These are phyloP conservation scores for Euphrasia confusa DNA, from an alignment of 257 asterid species.

Conservation along the genomic window DNA sequence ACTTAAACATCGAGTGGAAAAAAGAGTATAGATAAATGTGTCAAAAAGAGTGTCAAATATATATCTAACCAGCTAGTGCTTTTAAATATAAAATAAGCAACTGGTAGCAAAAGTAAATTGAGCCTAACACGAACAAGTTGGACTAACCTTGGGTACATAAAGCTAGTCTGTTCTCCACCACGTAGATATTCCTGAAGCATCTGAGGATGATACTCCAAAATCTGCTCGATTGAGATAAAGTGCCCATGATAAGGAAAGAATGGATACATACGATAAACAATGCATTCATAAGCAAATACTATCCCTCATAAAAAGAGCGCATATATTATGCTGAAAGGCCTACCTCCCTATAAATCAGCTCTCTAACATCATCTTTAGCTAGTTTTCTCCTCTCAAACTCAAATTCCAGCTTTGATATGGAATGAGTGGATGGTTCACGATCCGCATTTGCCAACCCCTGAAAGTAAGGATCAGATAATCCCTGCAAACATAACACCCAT, in stretches of 20 bases:
- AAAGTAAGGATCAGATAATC: slow-evolving; percentile 79
- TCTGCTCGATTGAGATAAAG: slow-evolving; percentile 45
- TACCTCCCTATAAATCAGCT: slow-evolving; percentile 75
- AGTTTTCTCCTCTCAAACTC: slow-evolving; percentile 91
- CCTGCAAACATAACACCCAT: slow-evolving; percentile 41
- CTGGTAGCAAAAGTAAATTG: slow-evolving; percentile 6
- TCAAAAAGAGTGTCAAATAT: background rate
- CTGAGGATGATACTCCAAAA: slow-evolving; percentile 94
- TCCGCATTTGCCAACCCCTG: slow-evolving; percentile 67
- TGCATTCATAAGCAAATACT: slow-evolving; percentile 21
- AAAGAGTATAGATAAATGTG: background rate
- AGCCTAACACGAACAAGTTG: slow-evolving; percentile 2
- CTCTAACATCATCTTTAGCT: slow-evolving; percentile 89
- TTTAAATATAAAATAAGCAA: background rate
- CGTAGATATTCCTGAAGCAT: slow-evolving; percentile 88
- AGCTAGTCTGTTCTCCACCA: slow-evolving; percentile 95
- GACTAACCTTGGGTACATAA: slow-evolving; percentile 94
- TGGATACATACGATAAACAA: slow-evolving; percentile 12
- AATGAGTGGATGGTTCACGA: slow-evolving; percentile 76
- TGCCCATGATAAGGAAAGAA: slow-evolving; percentile 16
- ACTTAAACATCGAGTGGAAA: background rate
- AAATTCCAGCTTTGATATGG: slow-evolving; percentile 92
- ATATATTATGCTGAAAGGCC: slow-evolving; percentile 3
- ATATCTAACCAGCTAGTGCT: background rate
- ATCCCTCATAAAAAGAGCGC: background rate